Conservation (phyloP, 2,329 filamentous ascomycete species). For the Sclerotinia trifoliorum region DNA sequence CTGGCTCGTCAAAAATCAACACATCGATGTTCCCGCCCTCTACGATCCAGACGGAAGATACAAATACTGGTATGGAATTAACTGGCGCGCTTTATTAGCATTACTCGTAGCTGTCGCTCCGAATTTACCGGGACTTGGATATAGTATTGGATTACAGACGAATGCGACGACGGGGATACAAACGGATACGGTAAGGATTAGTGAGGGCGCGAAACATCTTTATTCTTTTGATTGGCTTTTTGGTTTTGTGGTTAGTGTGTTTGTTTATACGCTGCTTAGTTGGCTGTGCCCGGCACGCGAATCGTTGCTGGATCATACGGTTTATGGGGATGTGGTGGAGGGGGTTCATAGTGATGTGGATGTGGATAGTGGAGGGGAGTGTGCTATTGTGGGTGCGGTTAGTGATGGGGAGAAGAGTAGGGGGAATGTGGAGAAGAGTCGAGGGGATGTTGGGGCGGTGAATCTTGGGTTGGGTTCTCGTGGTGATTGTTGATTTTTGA, state of each 20-base stretch:
- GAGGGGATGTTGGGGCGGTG: constrained; percentile 29
- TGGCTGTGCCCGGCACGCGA: constrained; percentile 50
- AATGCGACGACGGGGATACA: neutral
- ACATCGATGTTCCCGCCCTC: constrained; percentile 42
- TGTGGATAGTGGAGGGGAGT: neutral
- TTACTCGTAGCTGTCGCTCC: constrained; percentile 33
- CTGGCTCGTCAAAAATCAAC: constrained; percentile 50
- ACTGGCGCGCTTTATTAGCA: constrained; percentile 35
- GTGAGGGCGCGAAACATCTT: constrained; percentile 50
- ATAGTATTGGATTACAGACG: constrained; percentile 28
- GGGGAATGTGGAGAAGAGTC: constrained; percentile 27
- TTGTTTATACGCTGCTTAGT: constrained; percentile 55
- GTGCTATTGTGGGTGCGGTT: neutral
- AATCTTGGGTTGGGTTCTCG: constrained; percentile 10
- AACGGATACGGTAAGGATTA: constrained; percentile 33
- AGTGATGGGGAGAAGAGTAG: constrained; percentile 22
- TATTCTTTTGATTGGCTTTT: constrained; percentile 67
- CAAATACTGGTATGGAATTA: constrained; percentile 35
- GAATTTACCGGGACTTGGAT: constrained; percentile 35
- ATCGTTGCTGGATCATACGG: constrained; percentile 47
- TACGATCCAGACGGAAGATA: constrained; percentile 39
- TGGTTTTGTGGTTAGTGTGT: constrained; percentile 55
- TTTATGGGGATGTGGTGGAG: constrained; percentile 41
- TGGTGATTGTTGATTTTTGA: neutral
- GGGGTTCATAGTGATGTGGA: constrained; percentile 2